Evolutionary conservation across 768 basidiomycete genomes (phyloP).

Genomic region (Rhizopogon salebrosus): DNA sequence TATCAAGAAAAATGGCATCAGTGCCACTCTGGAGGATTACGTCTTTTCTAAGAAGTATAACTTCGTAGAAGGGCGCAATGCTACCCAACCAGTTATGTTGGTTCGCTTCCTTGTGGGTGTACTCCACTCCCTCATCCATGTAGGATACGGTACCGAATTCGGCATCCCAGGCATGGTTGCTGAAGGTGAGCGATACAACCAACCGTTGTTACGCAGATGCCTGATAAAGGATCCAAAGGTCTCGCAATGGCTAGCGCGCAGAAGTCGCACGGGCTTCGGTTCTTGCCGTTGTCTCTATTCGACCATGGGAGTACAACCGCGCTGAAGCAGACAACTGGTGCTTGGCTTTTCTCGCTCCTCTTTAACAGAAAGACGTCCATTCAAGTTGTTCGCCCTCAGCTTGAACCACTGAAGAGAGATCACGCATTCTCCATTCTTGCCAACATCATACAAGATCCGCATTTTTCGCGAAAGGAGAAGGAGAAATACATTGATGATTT

Average conservation of each 20-base stretch:
- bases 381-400: neutral
- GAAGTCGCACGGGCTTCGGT: slow-evolving; percentile 34
- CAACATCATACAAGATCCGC: slow-evolving; percentile 44
- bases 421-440: slow-evolving; percentile 48
- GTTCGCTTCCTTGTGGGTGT: slow-evolving; percentile 43
- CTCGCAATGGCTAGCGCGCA: slow-evolving; percentile 20
- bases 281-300: slow-evolving; percentile 8
- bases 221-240: slow-evolving; percentile 7
- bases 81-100: slow-evolving; percentile 46
- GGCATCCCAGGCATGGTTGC: slow-evolving; percentile 53
- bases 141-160: slow-evolving; percentile 60
- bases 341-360: slow-evolving; percentile 4
- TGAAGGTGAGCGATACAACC: slow-evolving; percentile 40
- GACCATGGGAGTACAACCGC: neutral
- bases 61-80: slow-evolving; percentile 10
- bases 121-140: slow-evolving; percentile 60
- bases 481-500: slow-evolving; percentile 19
- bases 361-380: slow-evolving; percentile 3
- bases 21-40: slow-evolving; percentile 19
- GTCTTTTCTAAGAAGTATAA: slow-evolving; percentile 27
- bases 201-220: neutral
- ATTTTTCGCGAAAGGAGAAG: slow-evolving; percentile 13
- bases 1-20: slow-evolving; percentile 13
- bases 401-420: slow-evolving; percentile 4
- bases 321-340: slow-evolving; percentile 3